Base-by-base conservation (phyloP, 2,329 filamentous ascomycete genomes). In the Stachybotrys chlorohalonatus region DNA sequence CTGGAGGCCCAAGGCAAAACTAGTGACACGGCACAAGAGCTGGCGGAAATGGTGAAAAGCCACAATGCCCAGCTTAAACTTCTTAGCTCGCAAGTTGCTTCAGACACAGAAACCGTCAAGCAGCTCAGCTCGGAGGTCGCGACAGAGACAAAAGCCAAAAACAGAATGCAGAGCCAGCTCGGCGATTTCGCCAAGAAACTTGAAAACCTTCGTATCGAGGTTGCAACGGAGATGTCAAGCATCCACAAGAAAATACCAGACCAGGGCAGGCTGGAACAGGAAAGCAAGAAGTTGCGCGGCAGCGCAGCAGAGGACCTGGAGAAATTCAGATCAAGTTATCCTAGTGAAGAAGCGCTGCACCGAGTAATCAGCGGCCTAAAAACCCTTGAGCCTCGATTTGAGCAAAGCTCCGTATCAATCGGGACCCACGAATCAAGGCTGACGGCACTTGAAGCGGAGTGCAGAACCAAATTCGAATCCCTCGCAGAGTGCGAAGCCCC, bases 81-180 rank as follows among this genome's bases (percentile, higher is more conserved):
- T 9, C 13, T 42, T 5, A 13, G 36, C 36, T 42, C 36, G 9
- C 36, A 42, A 42, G 9, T 42, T 42, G 36, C 53, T 58, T 15
- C 51, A 47, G 17, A 54, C 57, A n/a, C 16, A n/a, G 48, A 24
- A 49, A 30, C 31, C 55, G 15, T 24, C 36, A 13, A 42, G 9
- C 36, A 42, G 13, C 13, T 42, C 13, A 13, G 36, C 36, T 42
- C 36, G 9, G 9, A 42, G 6, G 9, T 42, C 13, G 36, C 53
- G 58, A 16, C 51, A 47, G 17, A 54, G 57, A n/a, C 16, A 16
- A 48, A 24, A 49, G 31, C 39, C 55, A n/a, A 31, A 52, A 45
- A 42, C 3, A 13, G 36, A 3, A 9, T 42, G 48, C 52, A 17
- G 52, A 54, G 31, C 50, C 42, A 16, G 53, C 47, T 16, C 39